Percentiles rank a stretch among this genome's conserved stretches.
Evolutionary conservation across 208 protist species (phyloP).

Genomic region (Crithidia fasciculata): DNA sequence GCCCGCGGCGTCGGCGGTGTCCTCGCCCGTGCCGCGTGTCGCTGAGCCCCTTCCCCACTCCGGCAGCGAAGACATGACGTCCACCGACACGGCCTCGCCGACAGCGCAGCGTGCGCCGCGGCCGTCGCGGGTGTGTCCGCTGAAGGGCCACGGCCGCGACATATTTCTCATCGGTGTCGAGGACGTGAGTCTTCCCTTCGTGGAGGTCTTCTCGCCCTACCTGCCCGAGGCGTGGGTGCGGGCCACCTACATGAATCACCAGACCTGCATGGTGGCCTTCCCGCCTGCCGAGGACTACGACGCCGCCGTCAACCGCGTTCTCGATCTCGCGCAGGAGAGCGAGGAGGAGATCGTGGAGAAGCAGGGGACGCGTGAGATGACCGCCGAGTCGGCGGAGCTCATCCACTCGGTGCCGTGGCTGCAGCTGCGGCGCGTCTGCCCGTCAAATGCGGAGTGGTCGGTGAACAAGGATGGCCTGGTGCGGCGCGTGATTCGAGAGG

Average conservation of each 20-base stretch:
- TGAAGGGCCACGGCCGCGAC: conserved; percentile 46
- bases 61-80: conserved; percentile 7
- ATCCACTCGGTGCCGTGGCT: conserved; percentile 19
- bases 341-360: conserved; percentile 15
- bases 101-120: background rate
- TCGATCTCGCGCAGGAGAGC: conserved; percentile 28
- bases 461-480: conserved; percentile 26
- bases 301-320: conserved; percentile 35
- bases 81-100: conserved; percentile 8
- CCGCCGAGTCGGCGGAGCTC: background rate
- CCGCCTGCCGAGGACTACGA: conserved; percentile 45
- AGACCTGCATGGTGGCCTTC: conserved; percentile 25
- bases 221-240: conserved; percentile 53
- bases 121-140: conserved; percentile 18
- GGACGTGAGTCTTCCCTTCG: conserved; percentile 54
- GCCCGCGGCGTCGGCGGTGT: background rate
- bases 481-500: conserved; percentile 28
- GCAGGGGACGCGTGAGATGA: conserved; percentile 5
- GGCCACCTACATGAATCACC: conserved; percentile 41
- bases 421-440: conserved; percentile 28
- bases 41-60: background rate
- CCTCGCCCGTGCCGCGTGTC: background rate
- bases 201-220: conserved; percentile 43
- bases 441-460: conserved; percentile 20
- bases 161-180: conserved; percentile 52